phyloP scores from a whole-genome alignment of 768 basidiomycete genomes.

The Calvatia gigantea region DNA sequence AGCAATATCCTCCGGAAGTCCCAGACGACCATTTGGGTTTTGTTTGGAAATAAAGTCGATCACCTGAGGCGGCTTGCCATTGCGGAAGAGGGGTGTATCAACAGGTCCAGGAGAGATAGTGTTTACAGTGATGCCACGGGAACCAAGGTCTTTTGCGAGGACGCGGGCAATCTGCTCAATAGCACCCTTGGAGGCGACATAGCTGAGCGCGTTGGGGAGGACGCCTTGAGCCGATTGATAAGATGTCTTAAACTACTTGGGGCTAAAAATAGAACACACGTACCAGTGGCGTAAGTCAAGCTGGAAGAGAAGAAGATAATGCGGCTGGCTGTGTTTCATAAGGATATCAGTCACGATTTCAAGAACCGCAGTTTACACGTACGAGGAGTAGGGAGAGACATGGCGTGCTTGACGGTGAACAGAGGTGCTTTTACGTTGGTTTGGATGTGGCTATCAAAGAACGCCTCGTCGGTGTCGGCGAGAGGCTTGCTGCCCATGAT shows the following conservation, averaged over 20 bases:
- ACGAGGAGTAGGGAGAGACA: slow-evolving; percentile 40
- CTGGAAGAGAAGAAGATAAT: slow-evolving; percentile 57
- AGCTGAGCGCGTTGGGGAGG: slow-evolving; percentile 45
- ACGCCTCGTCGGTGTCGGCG: slow-evolving; percentile 48
- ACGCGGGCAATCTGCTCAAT: slow-evolving; percentile 56
- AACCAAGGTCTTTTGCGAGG: slow-evolving; percentile 56
- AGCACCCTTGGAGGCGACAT: slow-evolving; percentile 55
- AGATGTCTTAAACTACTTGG: background rate
- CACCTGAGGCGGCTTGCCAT: slow-evolving; percentile 45
- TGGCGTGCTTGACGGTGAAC: slow-evolving; percentile 49
- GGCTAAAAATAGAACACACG: slow-evolving; percentile 11
- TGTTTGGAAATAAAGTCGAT: slow-evolving; percentile 43
- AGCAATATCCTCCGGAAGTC: slow-evolving; percentile 49
- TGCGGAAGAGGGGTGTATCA: slow-evolving; percentile 53
- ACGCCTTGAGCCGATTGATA: slow-evolving; percentile 25
- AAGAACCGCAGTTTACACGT: slow-evolving; percentile 14
- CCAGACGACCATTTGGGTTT: slow-evolving; percentile 45
- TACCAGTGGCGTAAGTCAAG: slow-evolving; percentile 39
- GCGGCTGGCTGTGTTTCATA: slow-evolving; percentile 35
- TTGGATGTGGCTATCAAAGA: slow-evolving; percentile 47
- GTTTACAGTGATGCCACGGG: slow-evolving; percentile 53
- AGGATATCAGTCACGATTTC: background rate
- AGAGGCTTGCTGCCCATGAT: slow-evolving; percentile 50
- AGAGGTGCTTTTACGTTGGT: slow-evolving; percentile 59
- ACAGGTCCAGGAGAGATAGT: slow-evolving; percentile 53